phyloP scores from a whole-genome alignment of 73 alveolate species.

The Paramecium tetraurelia region DNA sequence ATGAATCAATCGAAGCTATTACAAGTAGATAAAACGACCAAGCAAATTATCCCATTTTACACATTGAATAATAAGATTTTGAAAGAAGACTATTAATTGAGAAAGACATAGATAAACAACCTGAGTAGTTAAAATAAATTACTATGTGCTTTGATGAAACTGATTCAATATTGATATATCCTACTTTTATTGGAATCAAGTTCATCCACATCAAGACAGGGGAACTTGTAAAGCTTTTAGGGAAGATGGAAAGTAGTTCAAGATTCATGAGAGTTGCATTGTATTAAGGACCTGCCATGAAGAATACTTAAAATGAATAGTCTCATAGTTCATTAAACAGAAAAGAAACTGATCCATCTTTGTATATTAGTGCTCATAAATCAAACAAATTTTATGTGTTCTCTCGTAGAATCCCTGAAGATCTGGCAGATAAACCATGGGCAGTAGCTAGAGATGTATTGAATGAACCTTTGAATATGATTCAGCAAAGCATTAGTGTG shows the following conservation, averaged over 20 bases:
- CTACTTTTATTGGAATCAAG: slow-evolving; percentile 85
- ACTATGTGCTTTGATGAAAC: slow-evolving; percentile 86
- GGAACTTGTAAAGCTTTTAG: slow-evolving; percentile 72
- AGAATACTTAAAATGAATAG: slow-evolving; percentile 75
- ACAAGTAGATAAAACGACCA: slow-evolving; percentile 49
- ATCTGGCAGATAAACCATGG: slow-evolving; percentile 26
- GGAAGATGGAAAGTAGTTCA: slow-evolving; percentile 80
- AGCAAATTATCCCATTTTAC: neutral
- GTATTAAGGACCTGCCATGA: slow-evolving; percentile 86
- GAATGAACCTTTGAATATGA: slow-evolving; percentile 46
- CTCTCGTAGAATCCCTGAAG: slow-evolving; percentile 60
- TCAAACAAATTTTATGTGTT: slow-evolving; percentile 57
- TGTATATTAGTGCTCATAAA: slow-evolving; percentile 74
- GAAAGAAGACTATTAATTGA: slow-evolving; percentile 73
- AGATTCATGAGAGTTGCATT: slow-evolving; percentile 76
- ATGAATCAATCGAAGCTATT: slow-evolving; percentile 58
- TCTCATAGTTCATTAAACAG: slow-evolving; percentile 67
- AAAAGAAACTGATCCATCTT: slow-evolving; percentile 80
- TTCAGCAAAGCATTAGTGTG: slow-evolving; percentile 24
- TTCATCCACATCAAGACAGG: slow-evolving; percentile 63
- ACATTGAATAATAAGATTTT: slow-evolving; percentile 70
- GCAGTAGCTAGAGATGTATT: slow-evolving; percentile 48
- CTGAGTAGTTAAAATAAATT: slow-evolving; percentile 28
- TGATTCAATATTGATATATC: slow-evolving; percentile 73
- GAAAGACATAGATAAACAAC: slow-evolving; percentile 64